Percentiles rank a stretch among this genome's conserved stretches.
phyloP scores from a whole-genome alignment of 495 filamentous ascomycete species.

The Penicillium psychrofluorescens region DNA sequence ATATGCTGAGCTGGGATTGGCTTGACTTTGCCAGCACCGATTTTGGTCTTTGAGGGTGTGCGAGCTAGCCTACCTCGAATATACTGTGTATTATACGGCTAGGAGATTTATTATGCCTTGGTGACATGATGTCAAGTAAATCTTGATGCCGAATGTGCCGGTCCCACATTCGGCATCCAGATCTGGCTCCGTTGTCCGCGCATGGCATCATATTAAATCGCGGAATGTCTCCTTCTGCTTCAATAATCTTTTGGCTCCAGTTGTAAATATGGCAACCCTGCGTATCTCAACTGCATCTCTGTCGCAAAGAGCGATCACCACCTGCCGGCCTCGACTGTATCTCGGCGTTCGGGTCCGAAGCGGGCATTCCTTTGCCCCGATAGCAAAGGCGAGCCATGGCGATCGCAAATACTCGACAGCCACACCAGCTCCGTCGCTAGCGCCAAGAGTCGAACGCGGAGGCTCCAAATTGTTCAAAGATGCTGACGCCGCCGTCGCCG shows the following conservation, averaged over 20 bases:
- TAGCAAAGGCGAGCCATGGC: neutral
- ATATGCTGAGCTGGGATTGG: conserved; percentile 52
- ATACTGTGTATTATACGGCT: no score
- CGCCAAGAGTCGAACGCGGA: conserved; percentile 29
- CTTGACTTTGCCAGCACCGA: conserved; percentile 49
- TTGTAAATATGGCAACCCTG: conserved; percentile 19
- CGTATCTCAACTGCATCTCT: conserved; percentile 20
- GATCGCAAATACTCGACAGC: conserved; percentile 18
- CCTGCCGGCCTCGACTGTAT: conserved; percentile 19
- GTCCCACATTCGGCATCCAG: no score
- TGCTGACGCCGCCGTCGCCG: conserved; percentile 63
- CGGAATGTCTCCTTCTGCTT: neutral
- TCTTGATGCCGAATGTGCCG: no score
- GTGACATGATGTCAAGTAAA: no score
- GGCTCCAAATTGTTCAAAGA: conserved; percentile 63
- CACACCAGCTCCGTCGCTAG: conserved; percentile 7
- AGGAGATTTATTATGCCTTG: no score
- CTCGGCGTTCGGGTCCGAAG: conserved; percentile 13
- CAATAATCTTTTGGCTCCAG: no score
- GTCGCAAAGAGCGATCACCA: conserved; percentile 19
- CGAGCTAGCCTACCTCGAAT: neutral
- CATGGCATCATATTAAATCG: neutral
- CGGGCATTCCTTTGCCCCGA: conserved; percentile 7
- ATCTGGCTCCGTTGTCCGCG: neutral
- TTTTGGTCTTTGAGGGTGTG: conserved; percentile 17